Evolutionary conservation across 2,329 filamentous ascomycete species (phyloP), one percentile per base, ranked within the genome.

Genomic region (Beauveria sp.): DNA sequence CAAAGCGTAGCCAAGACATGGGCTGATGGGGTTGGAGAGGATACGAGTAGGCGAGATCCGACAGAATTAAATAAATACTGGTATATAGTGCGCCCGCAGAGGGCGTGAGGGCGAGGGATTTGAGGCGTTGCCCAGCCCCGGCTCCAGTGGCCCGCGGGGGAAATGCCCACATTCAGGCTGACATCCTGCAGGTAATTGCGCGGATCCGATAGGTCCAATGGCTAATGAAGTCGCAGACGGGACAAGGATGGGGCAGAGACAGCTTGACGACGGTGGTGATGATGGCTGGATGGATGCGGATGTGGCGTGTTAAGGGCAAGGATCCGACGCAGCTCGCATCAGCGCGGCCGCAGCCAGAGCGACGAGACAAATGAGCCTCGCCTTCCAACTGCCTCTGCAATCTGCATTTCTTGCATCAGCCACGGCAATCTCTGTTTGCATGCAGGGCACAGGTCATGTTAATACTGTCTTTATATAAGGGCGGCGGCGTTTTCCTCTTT

Each of bases 271-370:
- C 12, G 54, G 43, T 49, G 43, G 40, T 47, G 42, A 24, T 24
- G 24, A 24, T 10, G 24, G 38, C 30, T 43, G 38, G 43, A 38
- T 16, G 28, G 30, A 52, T 52, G 30, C 50, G 42, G 42, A 42
- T 30, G 40, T 55, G 40, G 42, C 24, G 14, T 28, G 55, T 49
- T 50, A 42, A 58, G 55, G 55, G 34, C 55, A 58, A 50, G 55
- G 55, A 58, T 58, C 16, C 16, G 1, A 16, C 20, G 53, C 51
- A 55, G 38, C 34, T 55, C 16, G 24, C 14, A 55, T 10, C 22
- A 38, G 42, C 18, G 6, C 12, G 26, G 46, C 22, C 14, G 14
- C 46, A 34, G 30, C n/a, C n/a, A n/a, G n/a, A n/a, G n/a, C n/a
- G n/a, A 34, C 9, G 14, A 24, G 14, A 24, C 30, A 16, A 40